Evolutionary conservation across 306 rosid species (phyloP), one percentile per base, ranked within the genome.

Genomic region (barrel medic (Medicago truncatula)): DNA sequence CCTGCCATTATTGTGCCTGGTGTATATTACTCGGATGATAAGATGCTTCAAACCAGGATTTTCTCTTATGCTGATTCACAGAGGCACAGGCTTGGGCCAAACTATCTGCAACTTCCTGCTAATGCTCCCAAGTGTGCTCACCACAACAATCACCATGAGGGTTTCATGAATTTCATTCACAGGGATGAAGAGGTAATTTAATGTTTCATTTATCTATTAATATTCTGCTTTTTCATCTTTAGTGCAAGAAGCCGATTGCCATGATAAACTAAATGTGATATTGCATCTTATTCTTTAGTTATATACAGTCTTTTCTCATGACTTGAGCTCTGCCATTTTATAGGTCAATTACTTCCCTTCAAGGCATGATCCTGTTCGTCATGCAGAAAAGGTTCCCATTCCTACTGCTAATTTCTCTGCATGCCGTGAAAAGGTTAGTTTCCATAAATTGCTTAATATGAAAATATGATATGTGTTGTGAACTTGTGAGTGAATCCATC

Each of bases 61-160:
- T 94, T 94, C 86, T 87, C 98, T 28, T 94, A 94, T 79, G 1
- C 96, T 71, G 98, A 91, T 82, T 86, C 97, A 36, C 97, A 94
- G 86, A 86, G 98, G 80, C 98, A 94, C 81, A 96, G 98, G 72
- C 97, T 94, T 67, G 98, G 98, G 71, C 98, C 98, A 28, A 94
- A 94, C 87, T 94, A 94, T 77, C 87, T 94, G 86, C 97, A 86
- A 70, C 94, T 94, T 83, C 98, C 98, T 49, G 91, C 57, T 34
- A 94, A 94, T 84, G 91, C 98, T 75, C 97, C 98, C 77, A 94
- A 91, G 87, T 76, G 79, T 80, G 84, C 97, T 74, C 96, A 91
- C 86, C 96, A 94, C 88, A 94, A 91, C 88, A 94, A 94, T 77
- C 98, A 94, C 81, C 90, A 94, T 53, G 97, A 94, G 1, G 97